phyloP scores from a whole-genome alignment of 1,284 basidiomycete species.

The Papiliotrema fonsecae region DNA sequence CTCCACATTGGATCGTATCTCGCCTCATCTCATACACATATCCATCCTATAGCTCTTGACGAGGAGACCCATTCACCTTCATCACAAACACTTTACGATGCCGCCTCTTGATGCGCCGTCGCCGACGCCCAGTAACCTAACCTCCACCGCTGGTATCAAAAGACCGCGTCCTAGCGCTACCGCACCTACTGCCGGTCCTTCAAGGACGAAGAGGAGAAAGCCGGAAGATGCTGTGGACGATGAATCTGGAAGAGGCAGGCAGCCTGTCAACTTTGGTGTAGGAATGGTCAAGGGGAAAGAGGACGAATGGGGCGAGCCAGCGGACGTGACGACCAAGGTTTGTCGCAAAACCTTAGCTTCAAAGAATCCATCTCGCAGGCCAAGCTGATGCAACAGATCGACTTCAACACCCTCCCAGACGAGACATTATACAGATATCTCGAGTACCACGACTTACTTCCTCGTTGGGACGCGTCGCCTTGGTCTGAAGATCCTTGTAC shows the following conservation, averaged over 20 bases:
- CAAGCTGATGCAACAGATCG: conserved; percentile 23
- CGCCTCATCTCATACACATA: not conserved
- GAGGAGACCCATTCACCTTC: not conserved
- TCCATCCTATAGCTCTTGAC: not conserved
- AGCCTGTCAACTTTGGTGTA: conserved; percentile 10
- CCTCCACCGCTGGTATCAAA: conserved; percentile 18
- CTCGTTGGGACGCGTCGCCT: conserved; percentile 39
- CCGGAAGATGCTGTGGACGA: conserved; percentile 19
- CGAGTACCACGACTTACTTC: conserved; percentile 39
- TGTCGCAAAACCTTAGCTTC: conserved; percentile 4
- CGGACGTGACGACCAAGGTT: conserved; percentile 41
- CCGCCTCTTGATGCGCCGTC: conserved; percentile 16
- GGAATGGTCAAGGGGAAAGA: conserved; percentile 28
- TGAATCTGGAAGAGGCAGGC: not conserved
- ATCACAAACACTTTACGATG: conserved; percentile 8
- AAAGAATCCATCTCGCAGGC: too few relatives aligned
- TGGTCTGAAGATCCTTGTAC: conserved; percentile 43
- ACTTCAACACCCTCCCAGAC: conserved; percentile 40
- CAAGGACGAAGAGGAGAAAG: conserved; percentile 36
- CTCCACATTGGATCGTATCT: too few relatives aligned
- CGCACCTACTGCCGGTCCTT: conserved; percentile 2
- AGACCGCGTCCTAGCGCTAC: conserved; percentile 20
- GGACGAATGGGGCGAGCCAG: conserved; percentile 35
- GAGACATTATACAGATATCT: conserved; percentile 42
- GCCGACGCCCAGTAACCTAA: conserved; percentile 11